These are phyloP conservation scores for Xanthoparmelia taractica DNA, from an alignment of 495 filamentous ascomycete species.

Conservation along the genomic window DNA sequence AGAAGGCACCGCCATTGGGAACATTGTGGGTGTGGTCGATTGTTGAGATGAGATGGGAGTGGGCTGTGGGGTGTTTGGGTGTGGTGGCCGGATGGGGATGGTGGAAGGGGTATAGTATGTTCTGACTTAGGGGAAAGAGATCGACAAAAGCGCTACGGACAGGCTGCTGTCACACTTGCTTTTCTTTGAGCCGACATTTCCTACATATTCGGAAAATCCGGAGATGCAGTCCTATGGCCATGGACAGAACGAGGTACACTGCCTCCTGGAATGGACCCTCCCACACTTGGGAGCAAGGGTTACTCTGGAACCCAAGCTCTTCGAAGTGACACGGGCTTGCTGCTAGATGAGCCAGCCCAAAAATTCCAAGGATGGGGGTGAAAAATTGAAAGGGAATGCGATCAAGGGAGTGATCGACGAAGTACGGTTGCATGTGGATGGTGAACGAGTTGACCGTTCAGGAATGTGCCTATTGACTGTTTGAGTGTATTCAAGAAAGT, in stretches of 20 bases:
- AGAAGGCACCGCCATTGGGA: constrained; percentile 78
- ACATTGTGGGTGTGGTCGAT: constrained; percentile 92
- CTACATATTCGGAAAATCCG: not conserved
- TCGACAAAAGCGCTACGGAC: not conserved
- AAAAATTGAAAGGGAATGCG: not conserved
- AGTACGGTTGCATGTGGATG: not conserved
- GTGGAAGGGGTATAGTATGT: constrained; percentile 56
- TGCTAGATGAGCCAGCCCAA: not conserved
- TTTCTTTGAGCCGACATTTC: not conserved
- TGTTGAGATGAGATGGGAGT: constrained; percentile 70
- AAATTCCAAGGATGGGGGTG: not conserved
- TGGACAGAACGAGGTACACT: too few relatives aligned
- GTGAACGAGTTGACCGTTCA: not conserved
- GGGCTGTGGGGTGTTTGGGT: constrained; percentile 53
- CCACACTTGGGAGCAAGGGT: too few relatives aligned
- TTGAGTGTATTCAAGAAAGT: too few relatives aligned
- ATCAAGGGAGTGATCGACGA: not conserved
- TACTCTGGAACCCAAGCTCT: not conserved
- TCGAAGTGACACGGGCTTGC: not conserved
- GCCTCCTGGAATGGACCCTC: too few relatives aligned
- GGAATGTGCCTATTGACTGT: too few relatives aligned
- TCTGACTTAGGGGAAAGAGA: constrained; percentile 8
- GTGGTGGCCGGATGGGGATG: constrained; percentile 58
- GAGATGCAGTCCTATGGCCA: too few relatives aligned
- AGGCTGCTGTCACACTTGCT: not conserved